A percentile compares a stretch with the other conserved stretches of the same genome.
phyloP scores from a whole-genome alignment of 768 basidiomycete genomes.

The Boletus huronensis region DNA sequence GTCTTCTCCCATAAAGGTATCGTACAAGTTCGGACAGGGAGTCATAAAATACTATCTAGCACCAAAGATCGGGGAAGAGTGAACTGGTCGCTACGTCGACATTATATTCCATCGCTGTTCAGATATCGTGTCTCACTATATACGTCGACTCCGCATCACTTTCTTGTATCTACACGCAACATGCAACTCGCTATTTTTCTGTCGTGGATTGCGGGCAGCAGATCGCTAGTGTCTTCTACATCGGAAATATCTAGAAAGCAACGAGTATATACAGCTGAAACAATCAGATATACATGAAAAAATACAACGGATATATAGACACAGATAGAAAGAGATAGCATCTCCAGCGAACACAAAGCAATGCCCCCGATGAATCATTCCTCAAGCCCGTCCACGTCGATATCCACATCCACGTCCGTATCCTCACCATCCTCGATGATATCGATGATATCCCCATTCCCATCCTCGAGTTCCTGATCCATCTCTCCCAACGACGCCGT shows the following conservation, averaged over 20 bases:
- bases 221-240: not conserved
- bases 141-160: constrained; percentile 4
- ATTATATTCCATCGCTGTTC: constrained; percentile 7
- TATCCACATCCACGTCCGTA: constrained; percentile 5
- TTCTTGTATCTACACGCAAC: constrained; percentile 14
- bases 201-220: not conserved
- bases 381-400: constrained; percentile 12
- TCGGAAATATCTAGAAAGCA: constrained; percentile 4
- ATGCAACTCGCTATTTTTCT: not conserved
- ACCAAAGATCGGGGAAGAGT: constrained; percentile 91
- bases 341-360: constrained; percentile 4
- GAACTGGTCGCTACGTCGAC: constrained; percentile 9
- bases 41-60: constrained; percentile 93
- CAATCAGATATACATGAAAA: constrained; percentile 4
- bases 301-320: not conserved
- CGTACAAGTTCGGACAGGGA: constrained; percentile 87
- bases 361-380: constrained; percentile 2
- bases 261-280: constrained; percentile 14
- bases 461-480: not conserved
- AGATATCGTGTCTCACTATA: constrained; percentile 14
- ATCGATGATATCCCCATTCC: constrained; percentile 1
- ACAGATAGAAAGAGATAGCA: constrained; percentile 15
- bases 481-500: not conserved
- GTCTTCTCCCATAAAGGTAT: constrained; percentile 48
- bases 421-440: constrained; percentile 7